A percentile compares a stretch with the other conserved stretches of the same genome.
phyloP scores from a whole-genome alignment of 2,329 filamentous ascomycete species.

The Rugonectria rugulosa region DNA sequence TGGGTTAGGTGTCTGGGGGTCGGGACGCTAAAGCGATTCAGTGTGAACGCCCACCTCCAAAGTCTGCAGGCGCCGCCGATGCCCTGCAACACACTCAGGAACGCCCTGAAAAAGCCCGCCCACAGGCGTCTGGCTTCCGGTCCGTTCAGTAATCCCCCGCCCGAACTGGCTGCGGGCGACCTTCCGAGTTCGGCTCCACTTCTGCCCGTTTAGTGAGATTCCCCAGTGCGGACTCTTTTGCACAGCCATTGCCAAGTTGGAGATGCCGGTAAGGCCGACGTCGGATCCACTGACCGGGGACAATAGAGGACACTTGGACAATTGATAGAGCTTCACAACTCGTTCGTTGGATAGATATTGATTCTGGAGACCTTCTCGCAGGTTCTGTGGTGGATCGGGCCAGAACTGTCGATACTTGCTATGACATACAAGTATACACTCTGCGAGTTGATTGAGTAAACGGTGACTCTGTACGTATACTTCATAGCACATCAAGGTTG shows the following conservation, averaged over 20 bases:
- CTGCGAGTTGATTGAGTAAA: no score
- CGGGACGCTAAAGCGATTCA: neutral
- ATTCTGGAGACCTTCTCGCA: no score
- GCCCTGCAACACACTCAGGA: slow-evolving; percentile 4
- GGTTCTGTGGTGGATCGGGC: no score
- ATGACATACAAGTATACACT: no score
- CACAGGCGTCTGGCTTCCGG: no score
- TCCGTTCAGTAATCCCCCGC: neutral
- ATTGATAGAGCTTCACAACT: neutral
- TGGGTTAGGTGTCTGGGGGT: slow-evolving; percentile 14
- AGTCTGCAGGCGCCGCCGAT: neutral
- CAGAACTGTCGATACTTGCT: no score
- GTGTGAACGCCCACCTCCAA: neutral
- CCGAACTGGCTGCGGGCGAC: neutral
- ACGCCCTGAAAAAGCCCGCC: no score
- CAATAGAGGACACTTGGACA: neutral
- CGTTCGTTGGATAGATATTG: no score
- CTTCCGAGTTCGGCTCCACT: slow-evolving; percentile 11
- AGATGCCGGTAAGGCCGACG: slow-evolving; percentile 14
- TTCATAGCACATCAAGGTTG: no score
- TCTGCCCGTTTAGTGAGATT: slow-evolving; percentile 6
- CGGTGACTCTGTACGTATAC: no score
- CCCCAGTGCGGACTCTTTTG: neutral
- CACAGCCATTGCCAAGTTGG: slow-evolving; percentile 14
- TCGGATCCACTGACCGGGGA: slow-evolving; percentile 5